Evolutionary conservation across 2,329 filamentous ascomycete genomes (phyloP).

Genomic region (Calonectria pseudoturangicola): DNA sequence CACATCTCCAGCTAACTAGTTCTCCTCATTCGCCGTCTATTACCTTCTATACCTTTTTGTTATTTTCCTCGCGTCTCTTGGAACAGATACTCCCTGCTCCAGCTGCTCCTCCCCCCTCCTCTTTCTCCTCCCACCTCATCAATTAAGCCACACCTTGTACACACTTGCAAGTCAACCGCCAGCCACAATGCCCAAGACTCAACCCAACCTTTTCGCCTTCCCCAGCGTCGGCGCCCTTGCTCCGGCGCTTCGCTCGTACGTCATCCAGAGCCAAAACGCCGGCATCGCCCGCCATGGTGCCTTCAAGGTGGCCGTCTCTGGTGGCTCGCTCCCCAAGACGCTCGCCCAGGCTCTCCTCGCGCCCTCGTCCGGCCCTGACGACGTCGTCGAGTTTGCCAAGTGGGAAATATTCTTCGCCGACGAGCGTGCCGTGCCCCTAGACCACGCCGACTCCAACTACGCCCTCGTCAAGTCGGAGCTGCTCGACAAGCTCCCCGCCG

Average conservation of each 20-base stretch:
- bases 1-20: conserved; percentile 10
- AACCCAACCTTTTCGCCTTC: conserved; percentile 88
- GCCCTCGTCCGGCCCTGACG: conserved; percentile 69
- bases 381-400: conserved; percentile 84
- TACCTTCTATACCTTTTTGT: conserved; percentile 2
- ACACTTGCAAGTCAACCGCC: conserved; percentile 46
- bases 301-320: conserved; percentile 95
- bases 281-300: conserved; percentile 86
- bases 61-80: not conserved
- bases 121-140: not conserved
- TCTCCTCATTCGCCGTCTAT: not conserved
- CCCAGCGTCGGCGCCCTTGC: conserved; percentile 81
- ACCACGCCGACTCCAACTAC: conserved; percentile 97
- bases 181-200: conserved; percentile 70
- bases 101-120: conserved; percentile 4
- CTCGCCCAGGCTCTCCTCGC: conserved; percentile 89
- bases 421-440: conserved; percentile 93
- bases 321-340: conserved; percentile 92
- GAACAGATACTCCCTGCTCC: too few relatives aligned
- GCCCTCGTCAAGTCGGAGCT: conserved; percentile 89
- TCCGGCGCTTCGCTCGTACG: conserved; percentile 84
- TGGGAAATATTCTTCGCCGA: conserved; percentile 99
- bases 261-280: conserved; percentile 87
- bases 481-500: conserved; percentile 88
- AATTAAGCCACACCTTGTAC: conserved; percentile 21